Base-by-base conservation (phyloP, 805 yeast genomes). In the Wickerhamiella alocasiicola region DNA sequence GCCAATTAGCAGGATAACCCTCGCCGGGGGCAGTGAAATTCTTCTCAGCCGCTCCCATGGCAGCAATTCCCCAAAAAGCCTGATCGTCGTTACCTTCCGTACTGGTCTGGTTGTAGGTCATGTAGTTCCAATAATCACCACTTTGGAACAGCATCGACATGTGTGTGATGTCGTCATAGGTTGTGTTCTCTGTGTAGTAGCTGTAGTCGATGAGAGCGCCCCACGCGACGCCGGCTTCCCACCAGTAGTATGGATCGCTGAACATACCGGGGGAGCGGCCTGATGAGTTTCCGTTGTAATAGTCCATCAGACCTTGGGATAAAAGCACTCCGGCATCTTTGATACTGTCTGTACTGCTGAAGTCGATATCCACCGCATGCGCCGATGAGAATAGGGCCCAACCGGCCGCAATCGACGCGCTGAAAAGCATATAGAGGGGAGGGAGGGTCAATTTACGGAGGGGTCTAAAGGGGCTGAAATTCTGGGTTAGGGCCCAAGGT, bases 1-100 rank as follows among this genome's bases (percentile, higher is more conserved):
- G 67, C 96, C 96, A 88, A 1, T 53, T 45, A 15, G 45, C 46
- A 11, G 55, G 54, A 36, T 44, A 48, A 21, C 52, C 48, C 31
- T 33, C 23, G 55, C 74, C 63, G 2, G 93, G 85, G 52, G 78
- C 74, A 1, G 82, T 64, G 56, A 85, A 85, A 61, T 83, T 83
- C 55, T 78, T 69, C 59, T 88, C 97, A 0, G 93, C 93, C 1
- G 96, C 96, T 21, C 74, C 77, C 80, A 88, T 83, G 3, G 76
- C 93, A 1, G 94, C 80, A 45, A 91, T 67, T 4, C 95, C 97
- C 97, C 97, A 88, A 59, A 88, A 84, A 2, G 82, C 95, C 64
- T 88, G 97, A 66, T 88, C 97, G 68, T 88, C 98, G 56, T 88
- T 88, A 54, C 97, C 98, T 62, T 88, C 96, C 2, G 94, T 81